phyloP scores from a whole-genome alignment of 768 basidiomycete species.

The Pleurotus tuoliensis region DNA sequence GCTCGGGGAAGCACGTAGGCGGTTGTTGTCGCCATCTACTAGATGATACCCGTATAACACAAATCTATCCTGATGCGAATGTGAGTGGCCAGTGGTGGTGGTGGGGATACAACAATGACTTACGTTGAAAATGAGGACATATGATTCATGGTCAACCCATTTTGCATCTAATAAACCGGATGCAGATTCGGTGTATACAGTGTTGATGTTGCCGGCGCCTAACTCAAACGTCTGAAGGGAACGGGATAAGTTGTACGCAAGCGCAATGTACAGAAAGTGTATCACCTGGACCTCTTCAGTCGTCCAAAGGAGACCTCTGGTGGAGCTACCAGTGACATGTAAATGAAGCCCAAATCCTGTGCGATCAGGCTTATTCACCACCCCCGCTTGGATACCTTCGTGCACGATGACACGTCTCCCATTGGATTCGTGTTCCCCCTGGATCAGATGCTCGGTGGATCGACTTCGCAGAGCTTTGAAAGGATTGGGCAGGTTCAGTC shows the following conservation, averaged over 20 bases:
- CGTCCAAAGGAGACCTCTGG: conserved; percentile 47
- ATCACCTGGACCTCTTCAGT: conserved; percentile 34
- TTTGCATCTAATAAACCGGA: conserved; percentile 23
- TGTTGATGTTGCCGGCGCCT: conserved; percentile 20
- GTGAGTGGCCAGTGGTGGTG: not conserved
- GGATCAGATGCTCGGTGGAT: conserved; percentile 42
- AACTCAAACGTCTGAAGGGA: conserved; percentile 35
- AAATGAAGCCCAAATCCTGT: too few species aligned
- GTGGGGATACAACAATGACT: not conserved
- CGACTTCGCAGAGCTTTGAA: conserved; percentile 53
- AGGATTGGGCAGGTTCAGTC: conserved; percentile 55
- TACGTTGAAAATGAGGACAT: conserved; percentile 39
- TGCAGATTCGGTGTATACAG: conserved; percentile 25
- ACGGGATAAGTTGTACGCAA: not conserved
- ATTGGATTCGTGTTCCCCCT: conserved; percentile 10
- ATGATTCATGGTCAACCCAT: conserved; percentile 37
- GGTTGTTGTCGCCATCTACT: conserved; percentile 33
- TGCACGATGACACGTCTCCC: conserved; percentile 7
- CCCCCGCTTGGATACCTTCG: too few species aligned
- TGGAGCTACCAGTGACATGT: conserved; percentile 17
- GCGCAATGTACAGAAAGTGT: conserved; percentile 10
- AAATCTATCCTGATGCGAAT: conserved; percentile 30
- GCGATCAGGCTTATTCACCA: too few species aligned
- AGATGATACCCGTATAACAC: conserved; percentile 31
- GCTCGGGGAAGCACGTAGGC: conserved; percentile 4